Evolutionary conservation across 768 basidiomycete species (phyloP), one percentile per base, ranked within the genome.

Genomic region (Paxillus ammoniavirescens): DNA sequence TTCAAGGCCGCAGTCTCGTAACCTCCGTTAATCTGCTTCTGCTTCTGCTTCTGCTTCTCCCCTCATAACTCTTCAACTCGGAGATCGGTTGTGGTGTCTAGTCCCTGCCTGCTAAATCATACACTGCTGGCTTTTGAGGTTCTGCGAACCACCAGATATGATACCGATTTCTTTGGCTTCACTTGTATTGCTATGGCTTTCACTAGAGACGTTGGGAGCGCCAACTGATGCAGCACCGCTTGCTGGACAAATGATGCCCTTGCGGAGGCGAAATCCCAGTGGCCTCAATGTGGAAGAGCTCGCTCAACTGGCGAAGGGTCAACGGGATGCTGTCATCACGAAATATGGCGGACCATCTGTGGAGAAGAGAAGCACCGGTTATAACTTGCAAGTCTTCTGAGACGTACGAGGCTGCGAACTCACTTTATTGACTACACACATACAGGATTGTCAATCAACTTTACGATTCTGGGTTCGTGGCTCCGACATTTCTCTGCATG

Each of bases 401-500:
- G 38, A 18, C 17, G n/a, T 18, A 18, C 17, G 15, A 13, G 10
- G 14, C 17, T 33, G 37, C n/a, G 2, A 45, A 36, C 54, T 65
- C 21, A 63, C 36, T 8, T 5, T 13, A 35, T 10, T 5, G 26
- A 10, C n/a, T 38, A 26, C 36, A 33, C 31, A 13, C 14, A 5
- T 40, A 18, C 57, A 90, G 87, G 47, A 67, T 89, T 15, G 75
- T 79, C 15, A 83, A 88, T 61, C 86, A 90, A 68, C 76, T 77
- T 37, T 66, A 73, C 13, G 89, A 91, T 67, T 84, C 86, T 12
- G 82, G 79, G 84, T 83, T 61, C 47, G 75, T 61, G 26, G 2
- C 49, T 54, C 8, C 21, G 21, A 7, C 1, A 2, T 26, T 15
- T 43, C 8, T 7, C 21, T 30, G 26, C 7, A 5, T 21, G 33